Evolutionary conservation across 768 basidiomycete species (phyloP).

Genomic region (Mycena crocata): DNA sequence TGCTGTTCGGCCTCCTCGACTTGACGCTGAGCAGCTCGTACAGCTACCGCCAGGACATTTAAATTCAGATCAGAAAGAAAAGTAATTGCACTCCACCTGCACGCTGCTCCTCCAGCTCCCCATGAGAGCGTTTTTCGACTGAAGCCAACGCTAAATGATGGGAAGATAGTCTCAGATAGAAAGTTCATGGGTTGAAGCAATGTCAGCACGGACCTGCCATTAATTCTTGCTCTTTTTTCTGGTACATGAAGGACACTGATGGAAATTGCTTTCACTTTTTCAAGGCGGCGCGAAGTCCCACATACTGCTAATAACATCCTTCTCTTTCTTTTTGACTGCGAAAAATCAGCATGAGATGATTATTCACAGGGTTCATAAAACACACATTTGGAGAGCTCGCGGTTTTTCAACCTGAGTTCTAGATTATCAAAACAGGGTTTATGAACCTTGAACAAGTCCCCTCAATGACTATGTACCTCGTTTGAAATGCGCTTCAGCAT

Average conservation of each 20-base stretch:
- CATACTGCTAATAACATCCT: slow-evolving; percentile 35
- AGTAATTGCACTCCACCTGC: slow-evolving; percentile 10
- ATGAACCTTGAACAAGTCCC: background rate
- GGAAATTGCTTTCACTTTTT: background rate
- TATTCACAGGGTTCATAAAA: background rate
- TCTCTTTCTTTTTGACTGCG: slow-evolving; percentile 35
- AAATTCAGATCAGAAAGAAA: background rate
- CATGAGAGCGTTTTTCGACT: slow-evolving; percentile 24
- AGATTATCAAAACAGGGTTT: background rate
- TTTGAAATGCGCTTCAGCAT: slow-evolving; percentile 35
- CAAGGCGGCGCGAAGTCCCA: background rate
- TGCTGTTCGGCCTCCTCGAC: slow-evolving; percentile 32
- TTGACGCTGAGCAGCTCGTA: slow-evolving; percentile 27
- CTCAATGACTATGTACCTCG: slow-evolving; percentile 13
- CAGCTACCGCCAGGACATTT: slow-evolving; percentile 12
- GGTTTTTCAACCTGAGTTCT: slow-evolving; percentile 33
- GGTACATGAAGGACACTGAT: slow-evolving; percentile 33
- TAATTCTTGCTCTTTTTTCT: slow-evolving; percentile 34
- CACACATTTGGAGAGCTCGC: slow-evolving; percentile 33
- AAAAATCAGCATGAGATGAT: background rate
- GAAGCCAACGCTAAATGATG: slow-evolving; percentile 22
- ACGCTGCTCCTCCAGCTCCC: slow-evolving; percentile 32
- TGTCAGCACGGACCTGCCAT: slow-evolving; percentile 18
- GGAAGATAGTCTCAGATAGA: background rate
- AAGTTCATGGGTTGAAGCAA: background rate